Base-by-base conservation (phyloP, 768 basidiomycete species). In the Lentinula edodes region DNA sequence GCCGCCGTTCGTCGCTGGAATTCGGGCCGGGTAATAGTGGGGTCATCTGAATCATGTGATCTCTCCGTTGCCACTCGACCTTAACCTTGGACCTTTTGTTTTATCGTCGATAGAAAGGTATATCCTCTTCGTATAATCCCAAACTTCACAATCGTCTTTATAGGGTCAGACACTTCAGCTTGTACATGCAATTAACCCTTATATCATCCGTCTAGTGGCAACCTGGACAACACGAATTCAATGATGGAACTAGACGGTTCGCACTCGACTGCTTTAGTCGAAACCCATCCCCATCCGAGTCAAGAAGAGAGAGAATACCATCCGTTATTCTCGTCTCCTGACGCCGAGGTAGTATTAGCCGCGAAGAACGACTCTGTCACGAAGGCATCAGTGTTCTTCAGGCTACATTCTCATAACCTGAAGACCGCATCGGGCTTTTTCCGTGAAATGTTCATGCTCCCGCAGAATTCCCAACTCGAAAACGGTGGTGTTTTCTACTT, bases 361-460 rank as follows among this genome's bases (percentile, higher is more conserved):
- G 78, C 83, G 16, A 82, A 80, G 58, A 77, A 81, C 58, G 46
- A 48, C 18, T 48, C 8, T 48, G 46, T 23, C 18, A 20, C 46
- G 23, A 34, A n/a, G 12, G 79, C 80, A 32, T 71, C 74, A 6
- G 72, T 79, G 48, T 72, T 75, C 66, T 88, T 88, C 68, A 79
- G 81, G 32, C 76, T 87, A 15, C 86, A 87, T 61, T 80, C 83
- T 0, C 81, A 76, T 71, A 83, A 82, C 1, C 75, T 89, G 45
- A 86, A 83, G 66, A 83, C 80, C 16, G 86, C 87, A 0, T 87
- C 86, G 4, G 82, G 83, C 20, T 88, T 86, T 80, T 87, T 86
- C 68, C 78, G 81, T 12, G 70, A 82, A 6, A 84, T 87, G 73
- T 84, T 86, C 68, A 77, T 79, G 20, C 74, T 89, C 0, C 87